These are phyloP conservation scores for Helianthus annuus DNA, from an alignment of 129 eudicot genomes.

Conservation along the genomic window DNA sequence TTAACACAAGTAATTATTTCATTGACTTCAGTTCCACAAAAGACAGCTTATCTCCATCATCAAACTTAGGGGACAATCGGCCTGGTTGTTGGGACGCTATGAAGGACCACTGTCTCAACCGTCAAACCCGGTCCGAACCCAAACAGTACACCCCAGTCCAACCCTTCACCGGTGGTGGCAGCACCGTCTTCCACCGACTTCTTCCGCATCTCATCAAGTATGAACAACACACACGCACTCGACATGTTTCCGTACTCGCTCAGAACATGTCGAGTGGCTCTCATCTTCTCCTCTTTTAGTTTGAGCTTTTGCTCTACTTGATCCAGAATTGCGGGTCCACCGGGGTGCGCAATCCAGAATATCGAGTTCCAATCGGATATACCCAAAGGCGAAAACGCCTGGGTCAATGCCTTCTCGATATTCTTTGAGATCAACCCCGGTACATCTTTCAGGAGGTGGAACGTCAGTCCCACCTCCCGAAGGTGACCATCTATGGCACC, in stretches of 20 bases:
- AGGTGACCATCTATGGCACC: slow-evolving; percentile 40
- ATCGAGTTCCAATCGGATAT: slow-evolving; percentile 61
- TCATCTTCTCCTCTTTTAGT: slow-evolving; percentile 49
- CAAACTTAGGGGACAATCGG: background rate
- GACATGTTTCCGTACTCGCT: slow-evolving; percentile 68
- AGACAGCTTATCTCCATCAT: background rate
- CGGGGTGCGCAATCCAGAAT: slow-evolving; percentile 51
- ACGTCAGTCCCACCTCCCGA: slow-evolving; percentile 39
- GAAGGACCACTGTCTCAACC: slow-evolving; percentile 59
- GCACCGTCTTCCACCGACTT: slow-evolving; percentile 48
- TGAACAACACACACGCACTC: slow-evolving; percentile 57
- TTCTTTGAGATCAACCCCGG: slow-evolving; percentile 58
- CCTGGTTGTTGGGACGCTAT: slow-evolving; percentile 41
- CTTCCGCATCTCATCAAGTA: slow-evolving; percentile 60
- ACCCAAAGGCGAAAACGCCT: slow-evolving; percentile 51
- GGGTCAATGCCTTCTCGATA: slow-evolving; percentile 45
- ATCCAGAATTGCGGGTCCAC: slow-evolving; percentile 60
- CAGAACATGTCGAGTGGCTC: slow-evolving; percentile 51
- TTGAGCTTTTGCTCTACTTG: slow-evolving; percentile 54
- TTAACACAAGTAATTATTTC: too few species aligned
- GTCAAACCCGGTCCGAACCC: slow-evolving; percentile 72
- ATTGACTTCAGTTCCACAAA: too few species aligned
- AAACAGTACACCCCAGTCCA: slow-evolving; percentile 60
- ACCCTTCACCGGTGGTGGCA: slow-evolving; percentile 53
- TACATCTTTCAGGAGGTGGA: slow-evolving; percentile 47